Conservation (phyloP, 2,329 filamentous ascomycete species). For the Aspergillus sp. region DNA sequence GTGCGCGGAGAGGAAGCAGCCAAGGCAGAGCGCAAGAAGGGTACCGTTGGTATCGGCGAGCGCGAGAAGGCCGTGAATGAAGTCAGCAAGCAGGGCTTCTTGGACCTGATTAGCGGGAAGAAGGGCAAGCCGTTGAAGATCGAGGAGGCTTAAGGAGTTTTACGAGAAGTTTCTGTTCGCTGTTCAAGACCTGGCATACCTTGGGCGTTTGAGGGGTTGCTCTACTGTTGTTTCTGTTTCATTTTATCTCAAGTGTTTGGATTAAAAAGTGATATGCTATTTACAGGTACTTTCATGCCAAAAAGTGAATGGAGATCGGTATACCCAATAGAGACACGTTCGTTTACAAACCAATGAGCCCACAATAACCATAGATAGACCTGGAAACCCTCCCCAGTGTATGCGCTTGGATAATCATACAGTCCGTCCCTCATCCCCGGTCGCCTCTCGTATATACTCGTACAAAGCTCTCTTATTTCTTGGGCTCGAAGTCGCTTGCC, state of each 20-base stretch:
- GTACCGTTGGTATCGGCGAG: slow-evolving; percentile 75
- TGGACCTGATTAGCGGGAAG: slow-evolving; percentile 76
- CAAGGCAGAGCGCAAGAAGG: slow-evolving; percentile 64
- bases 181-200: slow-evolving; percentile 32
- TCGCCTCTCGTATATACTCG: neutral
- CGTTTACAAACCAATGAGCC: slow-evolving; percentile 15
- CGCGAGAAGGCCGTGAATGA: slow-evolving; percentile 88
- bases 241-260: slow-evolving; percentile 22
- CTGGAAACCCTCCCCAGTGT: slow-evolving; percentile 5
- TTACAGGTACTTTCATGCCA: slow-evolving; percentile 21
- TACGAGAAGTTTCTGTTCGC: slow-evolving; percentile 8
- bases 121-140: slow-evolving; percentile 53
- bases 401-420: slow-evolving; percentile 16
- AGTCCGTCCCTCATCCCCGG: neutral
- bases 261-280: slow-evolving; percentile 31
- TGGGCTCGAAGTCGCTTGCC: slow-evolving; percentile 77
- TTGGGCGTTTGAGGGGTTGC: slow-evolving; percentile 33
- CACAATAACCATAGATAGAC: slow-evolving; percentile 5
- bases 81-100: slow-evolving; percentile 95
- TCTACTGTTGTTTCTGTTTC: slow-evolving; percentile 19
- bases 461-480: slow-evolving; percentile 33
- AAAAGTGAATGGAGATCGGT: slow-evolving; percentile 28
- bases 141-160: slow-evolving; percentile 42
- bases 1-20: slow-evolving; percentile 81
- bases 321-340: slow-evolving; percentile 31